Base-by-base conservation (phyloP, 345 rosid species). In the Gossypium anomalum region DNA sequence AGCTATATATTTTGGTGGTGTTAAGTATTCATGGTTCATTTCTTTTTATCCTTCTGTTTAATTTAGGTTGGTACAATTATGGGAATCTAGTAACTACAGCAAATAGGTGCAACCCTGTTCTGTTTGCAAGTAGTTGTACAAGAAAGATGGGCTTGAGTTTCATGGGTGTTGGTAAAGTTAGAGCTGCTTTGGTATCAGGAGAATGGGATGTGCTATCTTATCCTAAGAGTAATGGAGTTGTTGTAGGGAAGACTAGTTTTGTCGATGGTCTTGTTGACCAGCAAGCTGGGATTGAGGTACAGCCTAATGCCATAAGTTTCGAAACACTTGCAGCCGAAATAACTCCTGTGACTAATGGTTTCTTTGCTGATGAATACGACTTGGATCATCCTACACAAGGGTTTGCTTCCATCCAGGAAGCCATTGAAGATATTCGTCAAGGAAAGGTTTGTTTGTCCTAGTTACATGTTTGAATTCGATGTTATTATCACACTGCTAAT, bases 351-450 rank as follows among this genome's bases (percentile, higher is more conserved):
- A 76, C 82, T 51, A 29, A 65, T 77, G 71, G 78, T 57, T 82
- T 85, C 71, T 68, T 29, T 43, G 6, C 71, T 71, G 90, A 87
- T 75, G 97, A 90, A 67, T 83, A 77, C 70, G 92, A 93, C 75
- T 76, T 93, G 7, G 93, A 90, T 80, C 79, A 64, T 51, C 95
- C 92, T 34, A 86, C 89, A 0, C 80, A 81, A 29, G 95, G 93
- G 45, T 90, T 90, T 83, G 78, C 88, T 67, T 86, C 96, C 52
- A 81, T 93, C 49, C 79, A 84, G 0, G 92, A 93, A 81, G 97
- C 98, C 62, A 80, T 91, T 55, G 93, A 90, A 74, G 93, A 93
- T 78, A 83, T 90, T 81, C 83, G 88, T 66, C 89, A 80, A 23
- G 94, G 98, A 16, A 93, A 93, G 89, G 94, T 88, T 80, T 68